Base-by-base conservation (phyloP, 306 rosid genomes). In the Cucumis hystrix region DNA sequence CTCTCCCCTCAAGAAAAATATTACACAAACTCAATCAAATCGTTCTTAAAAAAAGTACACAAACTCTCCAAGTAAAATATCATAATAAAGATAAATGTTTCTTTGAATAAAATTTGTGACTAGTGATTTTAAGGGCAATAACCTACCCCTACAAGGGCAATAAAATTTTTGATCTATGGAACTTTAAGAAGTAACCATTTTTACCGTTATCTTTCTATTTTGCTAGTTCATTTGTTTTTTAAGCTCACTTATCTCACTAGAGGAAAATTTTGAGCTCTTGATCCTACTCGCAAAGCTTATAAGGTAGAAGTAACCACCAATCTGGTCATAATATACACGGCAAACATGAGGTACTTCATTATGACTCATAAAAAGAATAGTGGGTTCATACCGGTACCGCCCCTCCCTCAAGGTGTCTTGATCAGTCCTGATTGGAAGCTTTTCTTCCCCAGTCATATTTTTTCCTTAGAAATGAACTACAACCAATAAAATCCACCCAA, bases 371-470 rank as follows among this genome's bases (percentile, higher is more conserved):
- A 41, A 28, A 25, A 74, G 43, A 73, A 70, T 54, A 79, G 49
- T 78, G 30, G 6, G 43, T 68, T 77, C 81, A 5, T 79, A 92
- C 98, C 97, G 85, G 79, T 92, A 89, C n/a, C n/a, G n/a, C 76
- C 97, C 97, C 79, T 95, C 99, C 80, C 96, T 87, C 59, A 92
- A 82, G 5, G 99, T 91, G 83, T 95, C 99, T 77, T 88, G 86
- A 87, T 95, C 99, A 25, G 97, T 92, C 88, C 90, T 95, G 74
- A 92, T 77, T 49, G 99, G 96, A 81, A 92, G 66, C 79, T 81
- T 86, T 23, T 85, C 35, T 71, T 75, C 85, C 41, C 90, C 59
- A 59, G 92, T 64, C 47, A 76, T 78, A 39, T 87, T 93, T 84
- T 87, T 86, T 77, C 97, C 89, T 74, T 90, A 95, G 83, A 84